Evolutionary conservation across 2,329 filamentous ascomycete genomes (phyloP), one percentile per base, ranked within the genome.

Genomic region (Colletotrichum sp.): DNA sequence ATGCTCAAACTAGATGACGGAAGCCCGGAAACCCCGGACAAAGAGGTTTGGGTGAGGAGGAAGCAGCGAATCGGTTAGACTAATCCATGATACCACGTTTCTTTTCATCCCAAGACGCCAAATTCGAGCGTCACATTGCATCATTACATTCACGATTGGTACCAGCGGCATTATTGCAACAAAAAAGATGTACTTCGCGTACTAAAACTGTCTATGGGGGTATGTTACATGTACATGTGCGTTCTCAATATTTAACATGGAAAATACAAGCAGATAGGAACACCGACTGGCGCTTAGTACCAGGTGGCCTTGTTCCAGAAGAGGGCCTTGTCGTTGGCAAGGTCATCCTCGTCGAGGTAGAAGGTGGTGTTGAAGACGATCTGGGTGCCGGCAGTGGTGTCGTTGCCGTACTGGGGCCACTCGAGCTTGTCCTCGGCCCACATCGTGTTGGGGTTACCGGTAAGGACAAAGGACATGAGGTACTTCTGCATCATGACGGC

Each of bases 31-130:
- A 13, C 2, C 0, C 1, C 5, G 0, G 82, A 84, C 0, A 81
- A 82, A 39, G 86, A 87, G 34, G 85, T 88, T 0, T 88, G 87
- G 87, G 86, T 88, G 5, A 82, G 87, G 64, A 83, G 85, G 72
- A 88, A 86, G 78, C 86, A 83, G 57, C 81, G 84, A 21, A 86
- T 87, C 26, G 83, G 82, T 3, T 78, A 70, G 44, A 39, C 9
- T 18, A 55, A 32, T 32, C 16, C 7, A 49, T 69, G 34, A 69
- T 69, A 49, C 67, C 55, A 60, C 32, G 0, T 18, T 26, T n/a
- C 26, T 65, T 63, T 63, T 34, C 10, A 8, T 1, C 16, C 13
- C 28, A 3, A 15, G 6, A 1, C n/a, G 24, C 24, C 24, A 3
- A 36, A 6, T n/a, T 26, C 10, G 6, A 13, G 16, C 12, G 30